Percentiles rank a stretch among this genome's conserved stretches.
phyloP scores from a whole-genome alignment of 352 stramenopile species.

The Aphanomyces invadans region DNA sequence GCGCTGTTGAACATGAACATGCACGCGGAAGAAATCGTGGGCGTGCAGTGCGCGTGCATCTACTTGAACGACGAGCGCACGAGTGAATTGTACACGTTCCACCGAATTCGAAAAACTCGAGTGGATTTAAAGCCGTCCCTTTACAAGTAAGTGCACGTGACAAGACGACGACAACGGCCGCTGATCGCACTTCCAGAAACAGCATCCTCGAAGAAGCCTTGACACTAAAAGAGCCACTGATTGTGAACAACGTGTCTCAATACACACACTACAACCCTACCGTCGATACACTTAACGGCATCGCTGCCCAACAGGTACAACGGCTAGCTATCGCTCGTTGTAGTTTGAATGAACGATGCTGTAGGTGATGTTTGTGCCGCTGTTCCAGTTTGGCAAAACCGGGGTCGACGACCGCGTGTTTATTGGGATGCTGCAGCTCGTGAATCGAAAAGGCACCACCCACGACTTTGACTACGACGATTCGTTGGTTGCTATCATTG shows the following conservation, averaged over 20 bases:
- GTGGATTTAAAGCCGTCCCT: conserved; percentile 43
- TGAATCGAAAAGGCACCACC: conserved; percentile 63
- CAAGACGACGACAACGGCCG: no score
- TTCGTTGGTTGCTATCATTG: conserved; percentile 68
- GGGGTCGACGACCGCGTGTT: conserved; percentile 33
- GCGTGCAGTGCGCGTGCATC: conserved; percentile 53
- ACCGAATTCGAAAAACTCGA: conserved; percentile 54
- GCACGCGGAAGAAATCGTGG: conserved; percentile 60
- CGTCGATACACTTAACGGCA: conserved; percentile 52
- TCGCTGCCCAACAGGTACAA: conserved; percentile 30
- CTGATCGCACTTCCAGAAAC: conserved; percentile 14
- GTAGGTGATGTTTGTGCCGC: conserved; percentile 55
- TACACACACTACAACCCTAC: conserved; percentile 47
- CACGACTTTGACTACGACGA: conserved; percentile 55
- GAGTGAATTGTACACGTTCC: conserved; percentile 56
- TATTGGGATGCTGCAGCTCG: conserved; percentile 58
- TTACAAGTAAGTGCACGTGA: conserved; percentile 33
- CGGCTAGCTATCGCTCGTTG: no score
- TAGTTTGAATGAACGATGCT: neutral
- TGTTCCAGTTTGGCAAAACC: conserved; percentile 31
- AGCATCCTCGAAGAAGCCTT: conserved; percentile 51
- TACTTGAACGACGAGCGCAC: conserved; percentile 45
- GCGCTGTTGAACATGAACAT: conserved; percentile 44
- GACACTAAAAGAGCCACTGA: conserved; percentile 38
- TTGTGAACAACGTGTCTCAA: conserved; percentile 50